A percentile compares a stretch with the other conserved stretches of the same genome.
Evolutionary conservation across 306 rosid species (phyloP).

Genomic region (Pachyrhizus erosus): DNA sequence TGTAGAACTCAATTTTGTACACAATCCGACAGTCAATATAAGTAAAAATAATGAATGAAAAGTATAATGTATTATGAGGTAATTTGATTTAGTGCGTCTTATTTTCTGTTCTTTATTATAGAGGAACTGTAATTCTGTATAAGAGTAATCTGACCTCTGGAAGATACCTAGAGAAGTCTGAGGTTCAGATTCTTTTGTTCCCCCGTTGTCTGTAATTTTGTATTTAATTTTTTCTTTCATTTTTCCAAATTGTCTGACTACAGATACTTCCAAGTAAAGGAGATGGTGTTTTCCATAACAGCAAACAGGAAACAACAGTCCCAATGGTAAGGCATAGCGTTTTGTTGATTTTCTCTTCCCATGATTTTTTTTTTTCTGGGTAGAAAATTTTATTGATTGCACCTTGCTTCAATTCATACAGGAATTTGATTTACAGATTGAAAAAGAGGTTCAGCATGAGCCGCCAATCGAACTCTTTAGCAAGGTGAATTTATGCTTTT

Average conservation of each 20-base stretch:
- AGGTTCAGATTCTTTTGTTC: constrained; percentile 5
- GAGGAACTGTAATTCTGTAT: not conserved
- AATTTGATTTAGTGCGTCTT: not conserved
- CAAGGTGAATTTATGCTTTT: constrained; percentile 59
- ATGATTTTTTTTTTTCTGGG: not conserved
- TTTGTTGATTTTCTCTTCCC: constrained; percentile 32
- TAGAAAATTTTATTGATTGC: constrained; percentile 14
- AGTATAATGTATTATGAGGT: not conserved
- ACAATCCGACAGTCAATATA: not conserved
- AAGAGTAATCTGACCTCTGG: constrained; percentile 12
- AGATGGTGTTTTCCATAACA: constrained; percentile 63
- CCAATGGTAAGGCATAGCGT: constrained; percentile 62
- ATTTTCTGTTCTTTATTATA: not conserved
- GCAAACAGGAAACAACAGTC: constrained; percentile 71
- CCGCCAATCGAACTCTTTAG: constrained; percentile 84
- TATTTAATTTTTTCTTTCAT: not conserved
- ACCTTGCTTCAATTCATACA: constrained; percentile 48
- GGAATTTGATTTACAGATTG: constrained; percentile 76
- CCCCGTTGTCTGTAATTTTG: not conserved
- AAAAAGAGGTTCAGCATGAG: constrained; percentile 62
- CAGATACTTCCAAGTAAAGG: constrained; percentile 81
- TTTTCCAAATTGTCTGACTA: constrained; percentile 40
- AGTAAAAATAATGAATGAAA: not conserved
- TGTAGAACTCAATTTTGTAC: not conserved
- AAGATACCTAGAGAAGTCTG: not conserved